These are phyloP conservation scores for Amesomyces nigricolor DNA, from an alignment of 2,329 filamentous ascomycete species.

Conservation along the genomic window DNA sequence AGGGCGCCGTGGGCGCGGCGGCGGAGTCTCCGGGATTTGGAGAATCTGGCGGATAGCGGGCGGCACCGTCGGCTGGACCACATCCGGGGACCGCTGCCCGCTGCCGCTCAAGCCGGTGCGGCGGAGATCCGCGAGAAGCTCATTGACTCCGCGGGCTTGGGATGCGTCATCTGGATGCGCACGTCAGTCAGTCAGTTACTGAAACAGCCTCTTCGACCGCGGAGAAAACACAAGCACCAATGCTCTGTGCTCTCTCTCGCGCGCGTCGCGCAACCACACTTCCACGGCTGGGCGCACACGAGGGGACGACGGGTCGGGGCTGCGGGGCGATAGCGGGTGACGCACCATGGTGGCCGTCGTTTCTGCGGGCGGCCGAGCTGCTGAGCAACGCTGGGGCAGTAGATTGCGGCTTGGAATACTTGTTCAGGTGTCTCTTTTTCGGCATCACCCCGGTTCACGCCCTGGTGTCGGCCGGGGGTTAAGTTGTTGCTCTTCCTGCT, in stretches of 20 bases:
- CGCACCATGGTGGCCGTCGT: slow-evolving; percentile 19
- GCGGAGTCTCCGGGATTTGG: slow-evolving; percentile 52
- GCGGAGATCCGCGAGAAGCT: slow-evolving; percentile 53
- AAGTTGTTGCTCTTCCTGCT: background rate
- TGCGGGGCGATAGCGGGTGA: slow-evolving; percentile 10
- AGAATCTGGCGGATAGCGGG: slow-evolving; percentile 55
- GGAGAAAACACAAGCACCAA: background rate
- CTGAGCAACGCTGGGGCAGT: slow-evolving; percentile 47
- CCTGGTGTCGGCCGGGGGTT: background rate
- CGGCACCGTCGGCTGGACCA: slow-evolving; percentile 47
- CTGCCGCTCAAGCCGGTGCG: slow-evolving; percentile 35
- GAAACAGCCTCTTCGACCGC: background rate
- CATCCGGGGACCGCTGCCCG: slow-evolving; percentile 14
- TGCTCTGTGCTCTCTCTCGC: background rate
- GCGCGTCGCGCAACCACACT: background rate
- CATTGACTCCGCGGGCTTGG: slow-evolving; percentile 48
- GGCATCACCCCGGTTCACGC: slow-evolving; percentile 42
- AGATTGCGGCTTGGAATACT: slow-evolving; percentile 54
- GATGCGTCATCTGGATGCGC: slow-evolving; percentile 9
- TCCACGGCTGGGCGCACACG: background rate
- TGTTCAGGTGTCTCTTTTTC: slow-evolving; percentile 54
- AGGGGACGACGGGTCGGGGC: slow-evolving; percentile 4
- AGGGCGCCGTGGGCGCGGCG: slow-evolving; percentile 44
- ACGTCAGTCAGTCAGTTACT: background rate
- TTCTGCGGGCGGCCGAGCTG: slow-evolving; percentile 28